Conservation (phyloP, 257 asterid species). For the Solanum habrochaites region DNA sequence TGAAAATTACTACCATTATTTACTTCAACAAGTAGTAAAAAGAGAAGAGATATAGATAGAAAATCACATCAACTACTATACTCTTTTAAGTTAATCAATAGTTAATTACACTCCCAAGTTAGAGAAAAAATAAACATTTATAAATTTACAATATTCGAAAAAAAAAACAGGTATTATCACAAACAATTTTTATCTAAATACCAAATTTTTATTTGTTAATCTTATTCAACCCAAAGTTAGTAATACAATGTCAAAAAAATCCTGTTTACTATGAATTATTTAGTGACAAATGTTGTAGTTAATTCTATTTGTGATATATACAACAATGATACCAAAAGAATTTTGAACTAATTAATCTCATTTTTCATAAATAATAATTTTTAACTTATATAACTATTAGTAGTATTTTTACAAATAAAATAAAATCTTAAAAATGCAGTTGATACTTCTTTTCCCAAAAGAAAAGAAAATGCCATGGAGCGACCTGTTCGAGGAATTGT, state of each 20-base stretch:
- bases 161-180: neutral
- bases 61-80: too few species aligned
- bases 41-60: too few species aligned
- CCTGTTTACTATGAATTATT: neutral
- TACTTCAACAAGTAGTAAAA: neutral
- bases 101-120: neutral
- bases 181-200: neutral
- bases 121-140: too few species aligned
- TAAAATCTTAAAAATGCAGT: neutral
- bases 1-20: too few species aligned
- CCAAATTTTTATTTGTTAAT: neutral
- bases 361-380: neutral
- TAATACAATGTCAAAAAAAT: neutral
- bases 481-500: constrained; percentile 4
- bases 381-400: neutral
- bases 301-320: neutral
- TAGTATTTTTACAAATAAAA: neutral
- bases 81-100: neutral
- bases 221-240: neutral
- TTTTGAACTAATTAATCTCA: neutral
- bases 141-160: neutral
- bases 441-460: neutral
- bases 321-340: neutral
- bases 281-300: neutral
- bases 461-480: neutral